Evolutionary conservation across 805 yeast species (phyloP).

Genomic region (Vanderwaltozyma tropicalis): DNA sequence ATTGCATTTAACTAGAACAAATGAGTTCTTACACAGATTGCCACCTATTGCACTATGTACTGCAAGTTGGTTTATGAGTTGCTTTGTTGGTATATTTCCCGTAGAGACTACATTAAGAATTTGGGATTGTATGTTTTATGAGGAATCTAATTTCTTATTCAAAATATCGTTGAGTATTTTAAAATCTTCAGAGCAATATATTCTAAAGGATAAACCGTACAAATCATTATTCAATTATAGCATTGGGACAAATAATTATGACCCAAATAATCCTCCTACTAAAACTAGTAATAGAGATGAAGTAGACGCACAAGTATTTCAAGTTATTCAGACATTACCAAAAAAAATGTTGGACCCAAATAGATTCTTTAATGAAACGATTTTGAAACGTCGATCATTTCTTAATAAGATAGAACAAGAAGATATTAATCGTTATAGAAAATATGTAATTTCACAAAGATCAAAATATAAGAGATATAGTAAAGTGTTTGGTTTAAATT

Average conservation of each 20-base stretch:
- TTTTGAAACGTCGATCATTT: constrained; percentile 61
- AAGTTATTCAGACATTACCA: constrained; percentile 76
- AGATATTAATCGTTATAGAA: constrained; percentile 65
- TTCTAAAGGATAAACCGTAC: constrained; percentile 12
- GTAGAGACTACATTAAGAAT: constrained; percentile 78
- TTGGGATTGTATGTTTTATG: constrained; percentile 93
- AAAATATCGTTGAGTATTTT: constrained; percentile 72
- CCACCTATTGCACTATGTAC: constrained; percentile 92
- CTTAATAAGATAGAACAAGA: constrained; percentile 69
- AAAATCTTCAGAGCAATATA: constrained; percentile 26
- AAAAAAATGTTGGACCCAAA: constrained; percentile 59
- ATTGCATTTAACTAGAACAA: constrained; percentile 2
- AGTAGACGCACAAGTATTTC: constrained; percentile 60
- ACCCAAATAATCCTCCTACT: background rate
- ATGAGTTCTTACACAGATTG: constrained; percentile 51
- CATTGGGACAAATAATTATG: background rate
- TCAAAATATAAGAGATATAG: constrained; percentile 1
- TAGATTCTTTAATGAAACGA: constrained; percentile 47
- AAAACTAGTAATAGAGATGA: constrained; percentile 15
- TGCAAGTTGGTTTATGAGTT: constrained; percentile 96
- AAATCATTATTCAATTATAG: constrained; percentile 4
- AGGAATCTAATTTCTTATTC: constrained; percentile 78
- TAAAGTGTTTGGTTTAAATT: constrained; percentile 1
- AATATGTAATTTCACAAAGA: constrained; percentile 62
- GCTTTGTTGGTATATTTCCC: constrained; percentile 82